Evolutionary conservation across 768 basidiomycete genomes (phyloP).

Genomic region (Suillus fuscotomentosus): DNA sequence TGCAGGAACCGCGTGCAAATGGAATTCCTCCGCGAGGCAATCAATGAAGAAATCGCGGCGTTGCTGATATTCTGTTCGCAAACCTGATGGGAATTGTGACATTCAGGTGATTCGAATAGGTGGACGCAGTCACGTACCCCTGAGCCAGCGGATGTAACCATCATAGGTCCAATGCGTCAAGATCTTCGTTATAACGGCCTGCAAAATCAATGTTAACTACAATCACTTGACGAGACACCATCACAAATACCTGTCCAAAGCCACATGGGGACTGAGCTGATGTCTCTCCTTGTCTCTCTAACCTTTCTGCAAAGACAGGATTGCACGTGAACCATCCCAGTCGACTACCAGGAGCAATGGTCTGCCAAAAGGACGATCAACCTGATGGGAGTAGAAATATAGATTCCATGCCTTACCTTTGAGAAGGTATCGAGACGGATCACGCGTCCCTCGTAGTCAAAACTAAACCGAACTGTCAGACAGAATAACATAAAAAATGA

Average conservation of each 20-base stretch:
- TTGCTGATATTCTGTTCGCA: slow-evolving; percentile 52
- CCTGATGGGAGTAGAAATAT: not conserved
- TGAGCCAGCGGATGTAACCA: slow-evolving; percentile 78
- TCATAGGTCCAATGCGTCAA: slow-evolving; percentile 64
- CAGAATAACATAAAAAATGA: not conserved
- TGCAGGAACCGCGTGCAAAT: slow-evolving; percentile 41
- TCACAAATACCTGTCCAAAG: slow-evolving; percentile 54
- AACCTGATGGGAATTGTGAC: slow-evolving; percentile 29
- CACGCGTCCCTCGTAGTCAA: slow-evolving; percentile 81
- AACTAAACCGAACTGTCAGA: slow-evolving; percentile 26
- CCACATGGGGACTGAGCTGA: slow-evolving; percentile 71
- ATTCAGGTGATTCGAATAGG: not conserved
- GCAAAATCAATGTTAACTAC: slow-evolving; percentile 1
- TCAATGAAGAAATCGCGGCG: slow-evolving; percentile 69
- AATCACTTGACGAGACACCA: slow-evolving; percentile 1
- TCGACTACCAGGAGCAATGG: slow-evolving; percentile 73
- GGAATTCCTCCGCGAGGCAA: slow-evolving; percentile 59
- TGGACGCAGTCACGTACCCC: slow-evolving; percentile 38
- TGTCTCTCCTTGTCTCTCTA: slow-evolving; percentile 69
- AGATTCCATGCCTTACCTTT: slow-evolving; percentile 42
- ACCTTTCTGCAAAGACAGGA: slow-evolving; percentile 70
- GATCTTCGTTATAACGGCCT: slow-evolving; percentile 59
- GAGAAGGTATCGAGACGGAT: slow-evolving; percentile 81
- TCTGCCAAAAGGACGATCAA: slow-evolving; percentile 42
- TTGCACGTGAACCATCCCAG: slow-evolving; percentile 82